Evolutionary conservation across 2,329 filamentous ascomycete genomes (phyloP).

Genomic region (Fusarium hainanense): DNA sequence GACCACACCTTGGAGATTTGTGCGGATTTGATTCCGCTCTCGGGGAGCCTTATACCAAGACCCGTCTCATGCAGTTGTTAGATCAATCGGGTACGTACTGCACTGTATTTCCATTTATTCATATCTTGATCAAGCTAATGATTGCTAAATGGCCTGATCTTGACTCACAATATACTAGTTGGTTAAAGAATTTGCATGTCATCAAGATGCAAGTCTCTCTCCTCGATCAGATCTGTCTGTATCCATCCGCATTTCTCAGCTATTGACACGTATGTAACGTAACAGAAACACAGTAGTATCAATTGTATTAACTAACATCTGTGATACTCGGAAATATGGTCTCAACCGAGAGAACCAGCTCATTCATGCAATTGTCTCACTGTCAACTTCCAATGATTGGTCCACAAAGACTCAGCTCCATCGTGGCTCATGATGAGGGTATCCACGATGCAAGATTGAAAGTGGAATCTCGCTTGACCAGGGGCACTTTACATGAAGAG

Average conservation of each 20-base stretch:
- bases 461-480: constrained; percentile 13
- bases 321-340: background rate
- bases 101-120: background rate
- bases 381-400: background rate
- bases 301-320: background rate
- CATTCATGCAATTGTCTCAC: background rate
- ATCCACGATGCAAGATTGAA: constrained; percentile 32
- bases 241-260: background rate
- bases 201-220: background rate
- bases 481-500: constrained; percentile 2
- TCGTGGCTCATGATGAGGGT: constrained; percentile 7
- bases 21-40: constrained; percentile 13
- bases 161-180: background rate
- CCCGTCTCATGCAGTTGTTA: background rate
- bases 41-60: constrained; percentile 1
- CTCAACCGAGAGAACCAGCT: background rate
- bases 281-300: background rate
- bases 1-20: constrained; percentile 3
- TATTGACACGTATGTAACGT: background rate
- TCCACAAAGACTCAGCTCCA: constrained; percentile 1
- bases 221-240: background rate
- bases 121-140: background rate
- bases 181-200: background rate
- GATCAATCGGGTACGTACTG: background rate
- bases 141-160: constrained; percentile 2